Evolutionary conservation across 2,329 filamentous ascomycete species (phyloP).

Genomic region (Exserohilum rostratum): DNA sequence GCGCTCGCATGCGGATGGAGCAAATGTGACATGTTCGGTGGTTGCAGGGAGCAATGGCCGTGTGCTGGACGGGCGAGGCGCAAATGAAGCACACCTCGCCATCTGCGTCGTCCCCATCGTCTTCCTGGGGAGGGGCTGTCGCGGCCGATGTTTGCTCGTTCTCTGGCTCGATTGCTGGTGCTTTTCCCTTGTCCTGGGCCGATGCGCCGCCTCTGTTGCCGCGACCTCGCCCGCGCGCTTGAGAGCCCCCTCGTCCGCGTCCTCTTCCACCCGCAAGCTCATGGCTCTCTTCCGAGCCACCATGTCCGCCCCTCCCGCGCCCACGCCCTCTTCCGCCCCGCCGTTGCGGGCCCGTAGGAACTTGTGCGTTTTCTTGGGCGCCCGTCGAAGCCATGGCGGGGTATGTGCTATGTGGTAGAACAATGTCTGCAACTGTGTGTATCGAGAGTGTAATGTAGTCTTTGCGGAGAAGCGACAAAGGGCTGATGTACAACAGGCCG

Average conservation of each 20-base stretch:
- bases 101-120: slow-evolving; percentile 52
- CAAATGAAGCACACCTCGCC: slow-evolving; percentile 95
- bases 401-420: slow-evolving; percentile 15
- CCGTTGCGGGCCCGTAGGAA: slow-evolving; percentile 34
- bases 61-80: slow-evolving; percentile 85
- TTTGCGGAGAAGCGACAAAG: background rate
- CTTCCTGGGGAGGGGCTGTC: slow-evolving; percentile 8
- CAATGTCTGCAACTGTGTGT: slow-evolving; percentile 2
- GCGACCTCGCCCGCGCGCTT: slow-evolving; percentile 45
- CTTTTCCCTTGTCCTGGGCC: slow-evolving; percentile 38
- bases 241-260: slow-evolving; percentile 45
- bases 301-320: slow-evolving; percentile 34
- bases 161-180: slow-evolving; percentile 14
- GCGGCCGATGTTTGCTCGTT: slow-evolving; percentile 3
- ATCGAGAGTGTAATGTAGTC: background rate
- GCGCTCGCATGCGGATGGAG: slow-evolving; percentile 82
- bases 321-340: slow-evolving; percentile 41
- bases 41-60: slow-evolving; percentile 90
- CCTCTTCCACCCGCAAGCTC: slow-evolving; percentile 32
- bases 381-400: slow-evolving; percentile 44
- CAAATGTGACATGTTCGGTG: slow-evolving; percentile 98
- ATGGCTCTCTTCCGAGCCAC: slow-evolving; percentile 25
- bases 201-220: slow-evolving; percentile 35
- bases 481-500: slow-evolving; percentile 14
- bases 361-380: slow-evolving; percentile 30